Base-by-base conservation (phyloP, 805 yeast genomes). In the Starmerella apicola region DNA sequence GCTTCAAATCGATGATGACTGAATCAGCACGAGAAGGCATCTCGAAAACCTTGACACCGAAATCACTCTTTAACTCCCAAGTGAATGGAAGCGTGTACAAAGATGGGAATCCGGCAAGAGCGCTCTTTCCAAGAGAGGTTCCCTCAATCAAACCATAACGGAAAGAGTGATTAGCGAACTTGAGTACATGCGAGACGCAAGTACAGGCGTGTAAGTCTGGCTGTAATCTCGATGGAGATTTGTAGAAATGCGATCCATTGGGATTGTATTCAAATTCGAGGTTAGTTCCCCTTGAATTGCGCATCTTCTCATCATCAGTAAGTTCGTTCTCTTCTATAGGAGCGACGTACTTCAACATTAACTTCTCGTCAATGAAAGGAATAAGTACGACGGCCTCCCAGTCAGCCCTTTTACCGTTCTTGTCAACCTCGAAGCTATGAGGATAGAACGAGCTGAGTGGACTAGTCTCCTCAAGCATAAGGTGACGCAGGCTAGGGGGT, bases 321-420 rank as follows among this genome's bases (percentile, higher is more conserved):
- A 91, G 63, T 3, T 23, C 34, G 44, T 67, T 69, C 1, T 63
- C 53, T 42, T 82, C 81, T 31, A 68, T 60, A 2, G 94, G 82
- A 35, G 62, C 65, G 71, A 91, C 72, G 1, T 88, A 88, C 3
- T 68, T 75, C 24, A 79, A 63, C 41, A 91, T 68, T 44, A 91
- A 70, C 23, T 71, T 61, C 53, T 81, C 84, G 50, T 91, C 96
- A 34, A 91, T 96, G 67, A 91, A 91, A 4, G 93, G 78, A 43
- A 91, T 71, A 52, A 83, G 71, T 5, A 91, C 95, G 41, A 91
- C 95, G 9, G 96, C 96, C 63, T 91, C 97, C 98, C 98, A 91
- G 36, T 84, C 79, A 2, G 91, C 94, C 40, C 85, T 82, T 58
- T 91, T 91, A 32, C 97, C 98, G 57, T 91, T 91, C 72, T 76